phyloP scores from a whole-genome alignment of 441 rosid genomes.

The Jatropha podagrica region DNA sequence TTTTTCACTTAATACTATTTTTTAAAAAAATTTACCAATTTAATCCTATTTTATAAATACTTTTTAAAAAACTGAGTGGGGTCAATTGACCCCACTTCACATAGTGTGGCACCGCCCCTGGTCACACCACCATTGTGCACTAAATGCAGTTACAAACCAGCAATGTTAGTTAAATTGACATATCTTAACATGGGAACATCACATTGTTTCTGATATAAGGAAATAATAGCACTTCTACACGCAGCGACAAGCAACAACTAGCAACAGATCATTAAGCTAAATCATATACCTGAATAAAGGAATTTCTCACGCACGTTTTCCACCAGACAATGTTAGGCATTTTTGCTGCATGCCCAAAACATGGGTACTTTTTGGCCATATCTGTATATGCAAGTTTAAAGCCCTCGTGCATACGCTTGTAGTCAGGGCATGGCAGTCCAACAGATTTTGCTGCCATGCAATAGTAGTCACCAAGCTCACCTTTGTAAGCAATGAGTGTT shows the following conservation, averaged over 20 bases:
- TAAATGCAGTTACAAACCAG: background rate
- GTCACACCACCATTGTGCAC: background rate
- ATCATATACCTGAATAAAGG: constrained; percentile 62
- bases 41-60: no score
- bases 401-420: constrained; percentile 85
- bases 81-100: no score
- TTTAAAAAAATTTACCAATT: no score
- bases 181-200: background rate
- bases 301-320: constrained; percentile 84
- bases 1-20: no score
- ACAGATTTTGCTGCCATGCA: constrained; percentile 97
- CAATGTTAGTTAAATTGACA: background rate
- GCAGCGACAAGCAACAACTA: background rate
- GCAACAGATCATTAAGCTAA: background rate
- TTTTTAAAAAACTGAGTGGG: no score
- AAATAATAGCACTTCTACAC: background rate
- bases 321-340: constrained; percentile 94
- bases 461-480: constrained; percentile 97
- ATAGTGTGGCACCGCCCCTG: no score
- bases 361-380: constrained; percentile 88
- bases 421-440: constrained; percentile 96
- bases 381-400: constrained; percentile 87
- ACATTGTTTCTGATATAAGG: background rate
- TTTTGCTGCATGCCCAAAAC: constrained; percentile 80
- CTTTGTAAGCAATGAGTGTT: constrained; percentile 92